These are phyloP conservation scores for Solanum hybrid DNA, from an alignment of 305 asterid genomes.

Conservation along the genomic window DNA sequence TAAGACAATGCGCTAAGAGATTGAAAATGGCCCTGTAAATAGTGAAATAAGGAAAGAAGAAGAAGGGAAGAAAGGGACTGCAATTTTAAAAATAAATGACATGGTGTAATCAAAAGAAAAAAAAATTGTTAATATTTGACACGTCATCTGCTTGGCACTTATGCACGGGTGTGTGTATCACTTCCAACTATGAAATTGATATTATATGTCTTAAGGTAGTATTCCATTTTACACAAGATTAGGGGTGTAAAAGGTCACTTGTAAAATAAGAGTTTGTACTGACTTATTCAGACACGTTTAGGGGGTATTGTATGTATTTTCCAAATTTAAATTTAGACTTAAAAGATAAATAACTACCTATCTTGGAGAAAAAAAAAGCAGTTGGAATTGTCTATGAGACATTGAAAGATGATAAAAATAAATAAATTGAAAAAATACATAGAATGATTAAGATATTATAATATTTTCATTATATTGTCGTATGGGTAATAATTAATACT, in stretches of 20 bases:
- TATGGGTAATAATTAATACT: not conserved
- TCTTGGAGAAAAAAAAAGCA: not conserved
- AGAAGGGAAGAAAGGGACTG: not conserved
- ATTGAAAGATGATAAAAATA: not conserved
- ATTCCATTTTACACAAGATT: not conserved
- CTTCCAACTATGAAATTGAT: not conserved
- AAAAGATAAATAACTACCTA: not conserved
- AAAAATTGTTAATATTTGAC: not conserved
- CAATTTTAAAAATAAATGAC: not conserved
- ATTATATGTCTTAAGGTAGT: not conserved
- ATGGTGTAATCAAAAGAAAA: not conserved
- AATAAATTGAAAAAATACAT: not conserved
- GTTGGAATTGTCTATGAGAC: not conserved
- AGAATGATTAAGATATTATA: not conserved
- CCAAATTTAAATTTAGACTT: not conserved
- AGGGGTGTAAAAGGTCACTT: not conserved
- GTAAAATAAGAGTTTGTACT: not conserved
- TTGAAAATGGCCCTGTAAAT: not conserved
- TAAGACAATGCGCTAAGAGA: not conserved
- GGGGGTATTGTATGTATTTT: not conserved
- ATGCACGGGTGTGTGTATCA: not conserved
- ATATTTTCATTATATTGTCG: not conserved
- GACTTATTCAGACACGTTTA: not conserved
- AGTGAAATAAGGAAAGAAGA: not conserved
- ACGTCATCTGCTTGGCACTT: not conserved